Base-by-base conservation (phyloP, 2,329 filamentous ascomycete genomes). In the Ophiostoma ips region DNA sequence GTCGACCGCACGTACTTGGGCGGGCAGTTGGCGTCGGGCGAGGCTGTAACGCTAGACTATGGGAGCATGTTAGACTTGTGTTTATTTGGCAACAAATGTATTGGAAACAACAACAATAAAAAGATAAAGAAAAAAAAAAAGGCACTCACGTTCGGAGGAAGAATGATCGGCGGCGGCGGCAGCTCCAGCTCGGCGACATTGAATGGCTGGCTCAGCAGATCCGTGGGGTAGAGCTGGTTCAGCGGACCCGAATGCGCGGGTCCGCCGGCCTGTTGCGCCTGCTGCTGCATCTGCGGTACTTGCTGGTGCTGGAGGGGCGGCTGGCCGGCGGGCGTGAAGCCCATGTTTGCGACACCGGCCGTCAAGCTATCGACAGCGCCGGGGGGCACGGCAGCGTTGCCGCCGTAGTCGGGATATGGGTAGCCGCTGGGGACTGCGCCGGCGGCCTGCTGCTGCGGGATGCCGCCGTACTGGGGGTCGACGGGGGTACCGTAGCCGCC, bases 1-100 rank as follows among this genome's bases (percentile, higher is more conserved):
- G 92, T 96, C 18, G 92, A 96, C 58, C 92, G 86, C 56, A 96
- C 83, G 64, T 94, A 98, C 72, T 94, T 94, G 21, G 89, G 78
- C 50, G 87, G 80, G 70, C 89, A 95, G 68, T 96, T 98, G 54
- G 92, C 83, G 63, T 85, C 75, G 43, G 87, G 86, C 41, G 92
- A 96, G 52, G 88, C 85, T 19, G 90, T 96, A 50, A 94, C 86
- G 63, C 86, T 92, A 48, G 85, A 81, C 87, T 94, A 16, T n/a
- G 24, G 31, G n/a, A n/a, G n/a, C 16, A 7, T 43, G 16, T 43
- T 30, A 24, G 19, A 6, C 11, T 43, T 24, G n/a, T 24, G 8
- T 15, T 30, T n/a, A 4, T 30, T 43, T 13, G n/a, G n/a, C n/a
- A n/a, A n/a, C n/a, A n/a, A n/a, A n/a, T 41, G 8, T n/a, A 28